A percentile compares a stretch with the other conserved stretches of the same genome.
These are phyloP conservation scores for Rhizoclosmatium globosum DNA, from an alignment of 192 early-diverging fungal species.

Conservation along the genomic window DNA sequence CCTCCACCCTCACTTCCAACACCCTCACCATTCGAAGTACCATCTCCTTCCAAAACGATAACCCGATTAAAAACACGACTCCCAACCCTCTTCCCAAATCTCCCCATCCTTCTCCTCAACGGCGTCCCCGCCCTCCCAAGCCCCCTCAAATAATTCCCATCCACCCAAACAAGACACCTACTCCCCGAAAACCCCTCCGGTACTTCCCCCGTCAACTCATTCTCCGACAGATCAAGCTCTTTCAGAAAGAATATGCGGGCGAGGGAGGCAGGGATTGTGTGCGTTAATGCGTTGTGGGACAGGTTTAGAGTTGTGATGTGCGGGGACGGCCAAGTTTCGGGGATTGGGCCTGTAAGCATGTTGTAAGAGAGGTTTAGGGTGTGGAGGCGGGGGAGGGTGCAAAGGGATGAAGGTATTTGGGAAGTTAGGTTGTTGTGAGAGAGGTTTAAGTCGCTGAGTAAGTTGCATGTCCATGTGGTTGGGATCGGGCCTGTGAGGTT, in stretches of 20 bases:
- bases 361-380: neutral
- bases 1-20: too few relatives aligned
- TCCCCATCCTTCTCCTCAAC: neutral
- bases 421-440: neutral
- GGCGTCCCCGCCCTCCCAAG: neutral
- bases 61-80: too few relatives aligned
- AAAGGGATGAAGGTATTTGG: neutral
- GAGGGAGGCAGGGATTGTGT: neutral
- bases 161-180: neutral
- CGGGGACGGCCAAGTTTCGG: neutral
- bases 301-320: neutral
- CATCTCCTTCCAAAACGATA: too few relatives aligned
- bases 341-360: neutral
- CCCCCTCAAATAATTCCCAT: neutral
- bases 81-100: neutral
- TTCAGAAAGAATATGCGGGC: neutral
- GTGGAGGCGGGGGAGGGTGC: neutral
- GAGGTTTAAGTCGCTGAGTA: neutral
- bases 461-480: neutral
- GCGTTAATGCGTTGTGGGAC: neutral
- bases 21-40: too few relatives aligned
- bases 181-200: neutral
- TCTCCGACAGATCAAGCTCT: neutral
- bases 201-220: neutral
- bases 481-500: neutral